Evolutionary conservation across 306 rosid genomes (phyloP), one percentile per base, ranked within the genome.

Genomic region (Myrica gale): DNA sequence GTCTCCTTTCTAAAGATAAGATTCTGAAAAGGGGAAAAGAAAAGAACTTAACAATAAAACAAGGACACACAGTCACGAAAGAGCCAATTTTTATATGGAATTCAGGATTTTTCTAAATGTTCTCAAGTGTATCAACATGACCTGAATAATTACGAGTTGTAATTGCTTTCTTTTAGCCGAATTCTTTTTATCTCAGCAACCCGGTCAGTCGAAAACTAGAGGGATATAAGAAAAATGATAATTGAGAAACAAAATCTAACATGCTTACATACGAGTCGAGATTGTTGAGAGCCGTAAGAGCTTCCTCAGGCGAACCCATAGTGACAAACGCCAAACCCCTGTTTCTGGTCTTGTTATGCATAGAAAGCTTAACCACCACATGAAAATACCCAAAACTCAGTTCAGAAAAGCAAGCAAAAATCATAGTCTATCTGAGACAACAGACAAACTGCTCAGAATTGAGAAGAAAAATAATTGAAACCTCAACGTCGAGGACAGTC

Each of bases 281-380:
- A 79, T 82, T 84, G 7, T 78, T 84, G 78, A 92, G 80, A 73
- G 96, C 97, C 0, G 72, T 80, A n/a, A 58, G 86, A 74, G 97
- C 97, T 63, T 92, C 97, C 87, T 95, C 96, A 2, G 88, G 93
- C 1, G 97, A 89, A 58, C 88, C 86, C 99, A 95, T 92, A 68
- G 92, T 87, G 39, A 95, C 96, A 80, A 95, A 95, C n/a, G 99
- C 99, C 89, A 95, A 87, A 51, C 98, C 99, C 74, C 98, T 88
- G 76, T 87, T 95, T 82, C 84, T 88, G 68, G 68, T 78, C 86
- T 89, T 92, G 83, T 85, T 87, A 78, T 83, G 85, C 98, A 92
- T 92, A 0, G 98, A 88, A 74, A 95, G 88, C 99, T 92, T 48
- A 76, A 55, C 58, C 67, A 50, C 68, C 52, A 51, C 55, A 52